These are phyloP conservation scores for Globisporangium megalacanthum DNA, from an alignment of 352 stramenopile genomes.

Conservation along the genomic window DNA sequence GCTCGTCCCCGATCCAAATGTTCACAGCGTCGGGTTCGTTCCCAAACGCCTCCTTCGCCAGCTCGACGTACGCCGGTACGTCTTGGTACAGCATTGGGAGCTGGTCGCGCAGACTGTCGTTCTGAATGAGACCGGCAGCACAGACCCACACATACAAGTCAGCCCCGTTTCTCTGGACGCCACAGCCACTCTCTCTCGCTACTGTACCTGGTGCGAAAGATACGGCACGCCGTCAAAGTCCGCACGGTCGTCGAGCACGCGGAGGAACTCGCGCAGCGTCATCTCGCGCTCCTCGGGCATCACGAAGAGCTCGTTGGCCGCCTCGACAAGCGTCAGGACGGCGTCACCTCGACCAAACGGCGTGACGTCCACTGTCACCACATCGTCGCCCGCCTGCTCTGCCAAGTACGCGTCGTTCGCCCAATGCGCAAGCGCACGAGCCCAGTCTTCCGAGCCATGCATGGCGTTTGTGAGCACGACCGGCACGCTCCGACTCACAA, in stretches of 20 bases:
- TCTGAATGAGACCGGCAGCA: slow-evolving; percentile 21
- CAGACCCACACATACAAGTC: neutral
- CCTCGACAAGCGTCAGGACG: slow-evolving; percentile 33
- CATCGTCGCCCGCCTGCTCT: slow-evolving; percentile 28
- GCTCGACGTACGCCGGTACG: slow-evolving; percentile 47
- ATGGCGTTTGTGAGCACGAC: slow-evolving; percentile 72
- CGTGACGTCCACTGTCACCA: slow-evolving; percentile 74
- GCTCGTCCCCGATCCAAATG: slow-evolving; percentile 97
- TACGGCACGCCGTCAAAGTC: slow-evolving; percentile 74
- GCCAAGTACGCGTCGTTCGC: slow-evolving; percentile 51
- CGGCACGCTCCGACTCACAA: slow-evolving; percentile 70
- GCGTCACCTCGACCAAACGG: slow-evolving; percentile 70
- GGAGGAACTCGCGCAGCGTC: slow-evolving; percentile 52
- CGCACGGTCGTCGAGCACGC: slow-evolving; percentile 37
- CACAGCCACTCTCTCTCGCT: neutral
- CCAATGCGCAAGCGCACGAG: slow-evolving; percentile 40
- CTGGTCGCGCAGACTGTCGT: slow-evolving; percentile 70
- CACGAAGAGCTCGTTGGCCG: slow-evolving; percentile 38
- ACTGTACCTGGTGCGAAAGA: slow-evolving; percentile 62
- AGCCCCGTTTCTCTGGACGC: too few relatives aligned
- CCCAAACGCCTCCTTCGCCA: slow-evolving; percentile 65
- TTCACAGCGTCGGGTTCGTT: slow-evolving; percentile 90
- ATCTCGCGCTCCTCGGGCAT: slow-evolving; percentile 82
- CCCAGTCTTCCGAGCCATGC: slow-evolving; percentile 41
- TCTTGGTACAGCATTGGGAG: slow-evolving; percentile 61